These are phyloP conservation scores for Suillus paluster DNA, from an alignment of 768 basidiomycete species.

Conservation along the genomic window DNA sequence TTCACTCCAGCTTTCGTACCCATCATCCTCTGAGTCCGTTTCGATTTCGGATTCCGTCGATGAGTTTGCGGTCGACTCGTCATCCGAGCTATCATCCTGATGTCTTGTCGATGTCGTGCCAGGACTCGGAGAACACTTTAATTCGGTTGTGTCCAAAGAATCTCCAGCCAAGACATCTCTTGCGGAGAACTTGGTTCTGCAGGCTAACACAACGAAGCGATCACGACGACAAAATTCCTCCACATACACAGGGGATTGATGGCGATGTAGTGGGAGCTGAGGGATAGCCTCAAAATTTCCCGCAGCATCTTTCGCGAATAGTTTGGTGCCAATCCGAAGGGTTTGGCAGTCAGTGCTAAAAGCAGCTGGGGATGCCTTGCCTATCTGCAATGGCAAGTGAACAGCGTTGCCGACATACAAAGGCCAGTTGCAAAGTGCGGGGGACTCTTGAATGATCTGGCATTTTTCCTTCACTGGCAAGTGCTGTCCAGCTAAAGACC, in stretches of 20 bases:
- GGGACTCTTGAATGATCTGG: neutral
- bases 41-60: conserved; percentile 10
- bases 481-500: neutral
- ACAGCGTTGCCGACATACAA: neutral
- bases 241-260: neutral
- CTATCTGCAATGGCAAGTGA: neutral
- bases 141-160: neutral
- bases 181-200: neutral
- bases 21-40: conserved; percentile 7
- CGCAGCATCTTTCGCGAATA: neutral
- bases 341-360: neutral
- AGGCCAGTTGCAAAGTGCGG: neutral
- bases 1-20: conserved; percentile 28
- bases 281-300: neutral
- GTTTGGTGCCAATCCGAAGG: conserved; percentile 1
- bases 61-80: neutral
- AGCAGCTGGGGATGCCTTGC: neutral
- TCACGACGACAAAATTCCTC: neutral
- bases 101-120: neutral
- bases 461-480: neutral
- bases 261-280: neutral
- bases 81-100: neutral
- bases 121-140: neutral
- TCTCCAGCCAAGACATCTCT: neutral
- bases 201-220: neutral